Evolutionary conservation across 2,329 filamentous ascomycete genomes (phyloP).

Genomic region (Pyricularia sp.): DNA sequence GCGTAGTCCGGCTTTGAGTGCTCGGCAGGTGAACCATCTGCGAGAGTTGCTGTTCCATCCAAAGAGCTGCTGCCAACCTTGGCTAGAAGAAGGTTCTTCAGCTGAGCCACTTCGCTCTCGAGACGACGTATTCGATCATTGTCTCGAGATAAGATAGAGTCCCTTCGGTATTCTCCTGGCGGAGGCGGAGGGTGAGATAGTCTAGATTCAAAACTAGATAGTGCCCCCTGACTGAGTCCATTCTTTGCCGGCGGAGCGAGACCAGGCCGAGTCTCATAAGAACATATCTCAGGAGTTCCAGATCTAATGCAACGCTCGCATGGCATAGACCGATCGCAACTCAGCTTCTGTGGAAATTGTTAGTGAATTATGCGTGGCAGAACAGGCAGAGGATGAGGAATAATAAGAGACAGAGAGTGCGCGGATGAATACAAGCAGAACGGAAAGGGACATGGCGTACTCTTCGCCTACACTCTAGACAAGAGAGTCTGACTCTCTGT

Average conservation of each 20-base stretch:
- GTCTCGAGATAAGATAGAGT: constrained; percentile 26
- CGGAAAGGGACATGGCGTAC: background rate
- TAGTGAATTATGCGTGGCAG: background rate
- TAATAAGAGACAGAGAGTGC: background rate
- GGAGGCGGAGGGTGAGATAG: constrained; percentile 24
- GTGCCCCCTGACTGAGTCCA: constrained; percentile 28
- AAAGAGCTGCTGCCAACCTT: constrained; percentile 8
- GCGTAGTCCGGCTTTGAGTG: constrained; percentile 8
- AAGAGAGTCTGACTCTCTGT: constrained; percentile 45
- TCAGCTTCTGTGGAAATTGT: constrained; percentile 29
- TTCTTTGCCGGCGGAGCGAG: constrained; percentile 27
- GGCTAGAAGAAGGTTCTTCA: constrained; percentile 33
- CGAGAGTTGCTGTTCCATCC: constrained; percentile 13
- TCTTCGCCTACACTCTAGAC: constrained; percentile 45
- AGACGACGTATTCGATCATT: constrained; percentile 45
- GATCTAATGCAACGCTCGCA: constrained; percentile 51
- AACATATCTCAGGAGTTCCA: constrained; percentile 45
- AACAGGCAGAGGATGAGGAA: background rate
- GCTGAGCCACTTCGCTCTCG: constrained; percentile 44
- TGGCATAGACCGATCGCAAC: constrained; percentile 47
- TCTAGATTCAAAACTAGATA: constrained; percentile 30
- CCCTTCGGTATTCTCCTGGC: constrained; percentile 21
- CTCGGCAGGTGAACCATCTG: constrained; percentile 12
- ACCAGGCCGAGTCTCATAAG: constrained; percentile 39
- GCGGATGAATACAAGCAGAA: background rate